These are phyloP conservation scores for Saccharomycodes ludwigii DNA, from an alignment of 805 yeast species.

Conservation along the genomic window DNA sequence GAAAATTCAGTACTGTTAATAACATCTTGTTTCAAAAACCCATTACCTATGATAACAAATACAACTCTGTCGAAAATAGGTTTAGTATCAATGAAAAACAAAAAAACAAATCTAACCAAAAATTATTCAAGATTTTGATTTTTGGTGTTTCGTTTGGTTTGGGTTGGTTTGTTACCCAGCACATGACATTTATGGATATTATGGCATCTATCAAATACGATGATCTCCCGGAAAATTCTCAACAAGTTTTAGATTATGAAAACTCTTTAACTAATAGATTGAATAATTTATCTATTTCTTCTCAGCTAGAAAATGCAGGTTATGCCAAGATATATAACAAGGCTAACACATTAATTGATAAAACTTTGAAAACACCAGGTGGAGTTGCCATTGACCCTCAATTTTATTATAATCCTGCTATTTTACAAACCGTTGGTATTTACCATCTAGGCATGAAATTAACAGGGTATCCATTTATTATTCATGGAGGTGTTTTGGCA, in stretches of 20 bases:
- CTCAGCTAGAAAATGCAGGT: constrained; percentile 30
- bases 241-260: constrained; percentile 20
- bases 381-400: constrained; percentile 67
- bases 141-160: constrained; percentile 19
- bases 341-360: constrained; percentile 34
- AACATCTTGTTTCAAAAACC: too few relatives aligned
- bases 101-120: constrained; percentile 4
- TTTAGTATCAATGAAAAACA: too few relatives aligned
- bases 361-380: constrained; percentile 57
- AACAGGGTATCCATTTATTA: constrained; percentile 77
- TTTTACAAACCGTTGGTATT: constrained; percentile 50
- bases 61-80: too few relatives aligned
- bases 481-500: constrained; percentile 84
- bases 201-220: constrained; percentile 24
- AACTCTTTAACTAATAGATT: constrained; percentile 33
- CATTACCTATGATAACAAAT: too few relatives aligned
- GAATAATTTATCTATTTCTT: constrained; percentile 37
- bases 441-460: constrained; percentile 67
- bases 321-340: constrained; percentile 26
- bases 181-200: constrained; percentile 24
- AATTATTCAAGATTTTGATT: constrained; percentile 9
- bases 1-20: too few relatives aligned
- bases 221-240: constrained; percentile 17
- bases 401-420: constrained; percentile 44
- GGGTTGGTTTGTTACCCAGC: constrained; percentile 23